Evolutionary conservation across 1,139 yeast genomes (phyloP), one percentile per base, ranked within the genome.

Genomic region (Tardiomyces digboiensis): DNA sequence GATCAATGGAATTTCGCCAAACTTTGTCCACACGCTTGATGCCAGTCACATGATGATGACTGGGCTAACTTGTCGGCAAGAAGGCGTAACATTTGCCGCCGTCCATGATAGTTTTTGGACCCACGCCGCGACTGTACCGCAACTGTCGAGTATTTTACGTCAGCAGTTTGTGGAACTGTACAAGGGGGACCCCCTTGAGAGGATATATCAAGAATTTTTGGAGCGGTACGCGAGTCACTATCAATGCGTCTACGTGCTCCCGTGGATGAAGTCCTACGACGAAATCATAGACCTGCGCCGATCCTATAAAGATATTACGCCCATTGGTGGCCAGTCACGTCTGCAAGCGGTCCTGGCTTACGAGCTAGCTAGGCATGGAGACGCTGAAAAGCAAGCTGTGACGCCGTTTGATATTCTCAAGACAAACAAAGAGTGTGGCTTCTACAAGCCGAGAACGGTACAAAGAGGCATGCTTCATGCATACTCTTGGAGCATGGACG

Each of bases 61-160:
- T 1, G 89, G 95, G 0, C 68, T 75, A 36, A 76, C 76, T n/a
- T 84, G 95, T 60, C 75, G 80, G 39, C 58, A 62, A 5, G 74
- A 72, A 0, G 78, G 75, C 0, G 58, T 86, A 41, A 68, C 78
- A n/a, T 89, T 89, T 70, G 95, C 97, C 0, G 82, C 97, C 1
- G 96, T 89, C 38, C 97, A 89, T 63, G 97, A 89, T 64, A 87
- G 96, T 2, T 89, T 83, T 60, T 89, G 97, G 97, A 86, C 97
- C 0, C 97, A 89, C 62, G 96, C 97, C 1, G 64, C 76, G 40
- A 86, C 83, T 57, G 78, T 87, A 29, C 79, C 78, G 47, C 56
- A 54, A 2, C 80, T 89, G 89, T 83, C 78, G 58, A 57, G 57
- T 6, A 66, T 73, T 36, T 70, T 88, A 46, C 75, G 97, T 59